These are phyloP conservation scores for baker's yeast (Saccharomyces cerevisiae) DNA, from an alignment of 805 yeast species.

Conservation along the genomic window DNA sequence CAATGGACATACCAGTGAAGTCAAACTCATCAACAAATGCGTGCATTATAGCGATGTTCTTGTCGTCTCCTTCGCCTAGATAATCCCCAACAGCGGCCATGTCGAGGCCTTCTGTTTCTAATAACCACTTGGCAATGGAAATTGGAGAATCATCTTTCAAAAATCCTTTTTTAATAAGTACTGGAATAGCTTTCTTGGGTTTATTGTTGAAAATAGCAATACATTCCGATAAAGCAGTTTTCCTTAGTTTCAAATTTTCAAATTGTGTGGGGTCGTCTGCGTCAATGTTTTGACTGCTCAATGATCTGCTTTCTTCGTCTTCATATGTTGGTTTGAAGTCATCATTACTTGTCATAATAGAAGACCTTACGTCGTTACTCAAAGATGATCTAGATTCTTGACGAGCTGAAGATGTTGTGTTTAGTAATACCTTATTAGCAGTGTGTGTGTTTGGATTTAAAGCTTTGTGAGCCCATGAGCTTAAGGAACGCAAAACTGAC, in stretches of 20 bases:
- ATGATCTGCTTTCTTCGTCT: constrained; percentile 13
- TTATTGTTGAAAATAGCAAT: constrained; percentile 73
- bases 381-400: constrained; percentile 8
- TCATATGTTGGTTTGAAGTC: constrained; percentile 5
- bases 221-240: constrained; percentile 73
- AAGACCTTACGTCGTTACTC: constrained; percentile 8
- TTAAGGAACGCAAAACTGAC: constrained; percentile 69
- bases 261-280: constrained; percentile 75
- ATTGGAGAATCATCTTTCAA: constrained; percentile 51
- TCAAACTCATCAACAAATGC: constrained; percentile 86
- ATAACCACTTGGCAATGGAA: constrained; percentile 66
- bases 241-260: constrained; percentile 73
- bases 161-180: constrained; percentile 55
- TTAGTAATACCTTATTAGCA: constrained; percentile 4
- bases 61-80: constrained; percentile 80
- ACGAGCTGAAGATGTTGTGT: constrained; percentile 9
- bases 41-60: constrained; percentile 79
- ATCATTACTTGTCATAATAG: constrained; percentile 7
- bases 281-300: constrained; percentile 26
- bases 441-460: constrained; percentile 24
- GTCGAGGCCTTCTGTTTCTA: constrained; percentile 70
- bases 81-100: constrained; percentile 83
- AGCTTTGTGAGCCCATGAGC: constrained; percentile 79
- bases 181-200: constrained; percentile 70
- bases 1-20: constrained; percentile 59